These are phyloP conservation scores for Penicillium dipodomyicola DNA, from an alignment of 495 filamentous ascomycete species.

Conservation along the genomic window DNA sequence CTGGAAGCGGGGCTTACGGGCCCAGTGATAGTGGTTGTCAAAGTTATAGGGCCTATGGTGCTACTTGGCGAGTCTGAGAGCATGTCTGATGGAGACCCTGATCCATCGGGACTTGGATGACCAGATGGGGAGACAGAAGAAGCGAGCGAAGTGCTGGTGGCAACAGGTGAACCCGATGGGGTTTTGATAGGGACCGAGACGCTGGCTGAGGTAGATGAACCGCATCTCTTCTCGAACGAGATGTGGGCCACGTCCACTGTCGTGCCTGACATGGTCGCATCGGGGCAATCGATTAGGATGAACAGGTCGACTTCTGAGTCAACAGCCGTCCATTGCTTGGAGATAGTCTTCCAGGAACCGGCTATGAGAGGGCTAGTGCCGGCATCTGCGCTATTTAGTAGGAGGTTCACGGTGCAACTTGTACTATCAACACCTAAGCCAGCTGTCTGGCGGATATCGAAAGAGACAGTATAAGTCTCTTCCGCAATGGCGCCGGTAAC, in stretches of 20 bases:
- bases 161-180: neutral
- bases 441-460: conserved; percentile 4
- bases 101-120: neutral
- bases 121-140: neutral
- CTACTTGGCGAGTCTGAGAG: neutral
- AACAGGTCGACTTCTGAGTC: neutral
- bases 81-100: neutral
- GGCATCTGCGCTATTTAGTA: neutral
- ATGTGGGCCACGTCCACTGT: conserved; percentile 5
- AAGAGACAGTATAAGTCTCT: conserved; percentile 2
- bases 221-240: neutral
- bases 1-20: conserved; percentile 2
- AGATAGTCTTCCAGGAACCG: conserved; percentile 1
- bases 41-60: neutral
- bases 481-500: neutral
- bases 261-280: neutral
- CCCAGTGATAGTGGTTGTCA: neutral
- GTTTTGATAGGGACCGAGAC: neutral
- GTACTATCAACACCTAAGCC: neutral
- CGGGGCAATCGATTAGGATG: neutral
- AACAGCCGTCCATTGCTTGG: conserved; percentile 1
- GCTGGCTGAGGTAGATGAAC: neutral
- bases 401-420: neutral
- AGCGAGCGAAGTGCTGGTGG: no score
- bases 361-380: neutral